A percentile compares a stretch with the other conserved stretches of the same genome.
Conservation (phyloP, 768 basidiomycete species). For the Naganishia randhawae region DNA sequence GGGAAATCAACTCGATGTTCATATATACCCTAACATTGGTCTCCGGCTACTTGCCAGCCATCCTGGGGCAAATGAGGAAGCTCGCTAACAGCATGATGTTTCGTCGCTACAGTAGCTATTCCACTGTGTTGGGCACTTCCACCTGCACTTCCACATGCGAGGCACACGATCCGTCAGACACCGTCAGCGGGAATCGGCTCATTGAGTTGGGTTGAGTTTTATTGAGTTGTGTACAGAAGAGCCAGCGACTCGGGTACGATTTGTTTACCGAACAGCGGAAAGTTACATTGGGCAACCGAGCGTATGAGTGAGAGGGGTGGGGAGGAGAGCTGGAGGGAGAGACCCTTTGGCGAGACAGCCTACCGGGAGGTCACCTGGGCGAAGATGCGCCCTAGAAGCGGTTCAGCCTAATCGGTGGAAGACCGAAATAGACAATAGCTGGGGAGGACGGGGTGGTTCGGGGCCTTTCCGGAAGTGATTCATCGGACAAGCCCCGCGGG, state of each 20-base stretch:
- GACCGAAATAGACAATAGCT: neutral
- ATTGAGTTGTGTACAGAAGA: neutral
- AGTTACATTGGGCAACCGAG: neutral
- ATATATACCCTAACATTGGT: neutral
- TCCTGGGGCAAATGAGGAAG: neutral
- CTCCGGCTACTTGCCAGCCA: slow-evolving; percentile 2
- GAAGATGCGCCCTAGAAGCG: neutral
- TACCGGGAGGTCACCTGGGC: neutral
- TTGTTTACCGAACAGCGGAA: slow-evolving; percentile 15
- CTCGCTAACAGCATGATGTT: too few relatives aligned
- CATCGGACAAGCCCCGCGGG: slow-evolving; percentile 8
- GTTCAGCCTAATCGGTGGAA: neutral
- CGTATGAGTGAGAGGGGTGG: neutral
- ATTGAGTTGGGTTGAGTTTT: too few relatives aligned
- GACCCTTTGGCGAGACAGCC: neutral
- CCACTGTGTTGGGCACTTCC: neutral
- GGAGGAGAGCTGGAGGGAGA: neutral
- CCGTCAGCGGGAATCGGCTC: neutral
- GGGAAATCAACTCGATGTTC: neutral
- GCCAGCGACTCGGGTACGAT: neutral
- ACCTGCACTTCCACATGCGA: neutral
- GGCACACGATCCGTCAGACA: neutral
- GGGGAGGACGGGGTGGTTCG: neutral
- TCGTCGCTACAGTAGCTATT: too few relatives aligned
- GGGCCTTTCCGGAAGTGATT: neutral